Conservation (phyloP, 306 rosid genomes). For the Cucumis sativus region DNA sequence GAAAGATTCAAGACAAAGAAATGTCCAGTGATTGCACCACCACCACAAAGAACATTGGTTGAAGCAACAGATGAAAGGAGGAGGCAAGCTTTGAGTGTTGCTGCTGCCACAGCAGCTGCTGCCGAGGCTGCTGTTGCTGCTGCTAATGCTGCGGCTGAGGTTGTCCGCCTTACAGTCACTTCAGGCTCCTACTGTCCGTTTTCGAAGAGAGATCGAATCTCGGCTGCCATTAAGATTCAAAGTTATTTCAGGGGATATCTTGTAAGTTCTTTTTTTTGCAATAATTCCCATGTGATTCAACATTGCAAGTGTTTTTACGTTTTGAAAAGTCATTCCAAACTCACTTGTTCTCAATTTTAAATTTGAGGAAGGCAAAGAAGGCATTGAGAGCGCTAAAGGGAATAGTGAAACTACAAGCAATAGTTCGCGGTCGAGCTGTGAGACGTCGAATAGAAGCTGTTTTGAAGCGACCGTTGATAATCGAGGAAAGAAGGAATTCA, state of each 20-base stretch:
- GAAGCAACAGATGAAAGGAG: conserved; percentile 67
- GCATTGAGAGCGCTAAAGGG: conserved; percentile 78
- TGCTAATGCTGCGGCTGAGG: conserved; percentile 82
- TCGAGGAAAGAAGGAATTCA: conserved; percentile 13
- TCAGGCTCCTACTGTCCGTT: conserved; percentile 21
- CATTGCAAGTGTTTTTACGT: background rate
- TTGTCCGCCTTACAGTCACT: conserved; percentile 48
- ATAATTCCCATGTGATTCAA: background rate
- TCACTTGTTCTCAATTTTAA: background rate
- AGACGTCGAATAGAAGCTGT: conserved; percentile 29
- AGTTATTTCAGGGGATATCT: conserved; percentile 69
- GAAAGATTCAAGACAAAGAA: conserved; percentile 34
- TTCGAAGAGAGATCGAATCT: conserved; percentile 24
- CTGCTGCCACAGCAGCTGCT: conserved; percentile 71
- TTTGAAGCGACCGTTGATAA: conserved; percentile 20
- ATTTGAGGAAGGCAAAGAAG: conserved; percentile 65
- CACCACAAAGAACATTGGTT: conserved; percentile 24
- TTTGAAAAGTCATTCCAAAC: background rate
- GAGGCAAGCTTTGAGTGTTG: conserved; percentile 70
- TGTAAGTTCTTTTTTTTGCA: conserved; percentile 24
- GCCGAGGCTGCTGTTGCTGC: conserved; percentile 89
- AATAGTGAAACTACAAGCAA: conserved; percentile 68
- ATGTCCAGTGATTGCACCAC: conserved; percentile 36
- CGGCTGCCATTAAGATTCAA: conserved; percentile 67
- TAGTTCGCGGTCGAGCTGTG: conserved; percentile 68